Evolutionary conservation across 495 filamentous ascomycete genomes (phyloP).

Genomic region (Xylaria longipes): DNA sequence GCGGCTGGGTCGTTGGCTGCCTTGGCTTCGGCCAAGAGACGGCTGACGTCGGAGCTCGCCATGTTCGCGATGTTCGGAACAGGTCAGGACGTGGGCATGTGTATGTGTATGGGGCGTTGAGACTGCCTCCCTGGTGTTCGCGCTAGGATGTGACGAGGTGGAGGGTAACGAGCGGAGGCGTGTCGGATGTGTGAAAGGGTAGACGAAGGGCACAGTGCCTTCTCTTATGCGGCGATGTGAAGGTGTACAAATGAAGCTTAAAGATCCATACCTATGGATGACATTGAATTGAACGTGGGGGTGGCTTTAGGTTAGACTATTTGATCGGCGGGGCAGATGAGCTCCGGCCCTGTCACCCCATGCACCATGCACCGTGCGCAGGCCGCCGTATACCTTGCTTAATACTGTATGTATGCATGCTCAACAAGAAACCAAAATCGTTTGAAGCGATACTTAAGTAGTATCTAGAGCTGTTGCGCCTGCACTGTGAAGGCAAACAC

Average conservation of each 20-base stretch:
- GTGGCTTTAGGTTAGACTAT: not conserved
- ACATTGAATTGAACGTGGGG: slow-evolving; percentile 10
- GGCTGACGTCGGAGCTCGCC: slow-evolving; percentile 40
- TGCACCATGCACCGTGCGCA: not conserved
- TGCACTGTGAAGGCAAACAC: not conserved
- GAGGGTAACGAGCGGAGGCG: not conserved
- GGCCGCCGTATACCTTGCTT: no score
- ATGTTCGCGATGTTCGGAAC: slow-evolving; percentile 22
- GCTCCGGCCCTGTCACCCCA: not conserved
- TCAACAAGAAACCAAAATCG: no score
- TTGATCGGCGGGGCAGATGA: not conserved
- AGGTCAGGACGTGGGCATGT: not conserved
- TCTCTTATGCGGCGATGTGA: not conserved
- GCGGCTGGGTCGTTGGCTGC: slow-evolving; percentile 61
- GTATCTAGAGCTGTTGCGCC: no score
- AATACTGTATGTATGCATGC: no score
- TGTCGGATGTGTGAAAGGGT: not conserved
- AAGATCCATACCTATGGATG: no score
- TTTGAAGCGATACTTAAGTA: no score
- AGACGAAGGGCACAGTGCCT: not conserved
- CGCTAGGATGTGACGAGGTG: not conserved
- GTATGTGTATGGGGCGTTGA: not conserved
- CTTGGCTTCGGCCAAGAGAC: slow-evolving; percentile 61
- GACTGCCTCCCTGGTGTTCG: not conserved
- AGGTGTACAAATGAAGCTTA: not conserved